A percentile compares a stretch with the other conserved stretches of the same genome.
Conservation (phyloP, 2,329 filamentous ascomycete genomes). For the Diaporthe sp. region DNA sequence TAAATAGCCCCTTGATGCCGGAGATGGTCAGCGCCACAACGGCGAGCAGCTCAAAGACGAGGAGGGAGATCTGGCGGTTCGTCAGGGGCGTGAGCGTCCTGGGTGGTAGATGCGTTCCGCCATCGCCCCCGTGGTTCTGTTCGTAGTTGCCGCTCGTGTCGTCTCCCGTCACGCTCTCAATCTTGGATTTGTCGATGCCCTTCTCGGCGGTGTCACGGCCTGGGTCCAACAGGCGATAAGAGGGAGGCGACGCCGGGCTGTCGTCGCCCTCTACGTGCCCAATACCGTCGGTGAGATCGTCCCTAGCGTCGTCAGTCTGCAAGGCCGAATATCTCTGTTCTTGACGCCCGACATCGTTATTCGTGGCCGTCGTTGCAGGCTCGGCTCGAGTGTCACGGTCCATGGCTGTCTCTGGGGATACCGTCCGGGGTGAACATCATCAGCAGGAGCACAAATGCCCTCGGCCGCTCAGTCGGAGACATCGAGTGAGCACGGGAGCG, state of each 20-base stretch:
- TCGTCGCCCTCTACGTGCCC: neutral
- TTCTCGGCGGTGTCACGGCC: neutral
- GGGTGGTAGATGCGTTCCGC: neutral
- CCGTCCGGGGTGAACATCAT: neutral
- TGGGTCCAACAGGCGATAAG: conserved; percentile 1
- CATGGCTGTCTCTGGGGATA: neutral
- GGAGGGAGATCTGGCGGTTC: conserved; percentile 10
- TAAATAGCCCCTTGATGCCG: conserved; percentile 18
- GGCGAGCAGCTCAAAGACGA: neutral
- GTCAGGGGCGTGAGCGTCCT: conserved; percentile 10
- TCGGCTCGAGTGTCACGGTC: neutral
- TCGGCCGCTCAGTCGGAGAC: neutral
- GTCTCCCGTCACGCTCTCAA: neutral
- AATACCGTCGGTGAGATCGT: neutral
- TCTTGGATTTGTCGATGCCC: neutral
- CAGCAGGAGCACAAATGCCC: neutral
- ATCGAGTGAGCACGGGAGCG: neutral
- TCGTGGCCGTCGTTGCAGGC: neutral
- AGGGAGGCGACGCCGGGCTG: neutral
- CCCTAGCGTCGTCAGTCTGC: neutral
- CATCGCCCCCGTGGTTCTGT: neutral
- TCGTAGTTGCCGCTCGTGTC: neutral
- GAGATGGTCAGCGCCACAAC: neutral
- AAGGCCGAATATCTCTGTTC: neutral
- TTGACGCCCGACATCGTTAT: neutral